phyloP scores from a whole-genome alignment of 1,139 yeast species.

The Blastobotrys capitulatus region DNA sequence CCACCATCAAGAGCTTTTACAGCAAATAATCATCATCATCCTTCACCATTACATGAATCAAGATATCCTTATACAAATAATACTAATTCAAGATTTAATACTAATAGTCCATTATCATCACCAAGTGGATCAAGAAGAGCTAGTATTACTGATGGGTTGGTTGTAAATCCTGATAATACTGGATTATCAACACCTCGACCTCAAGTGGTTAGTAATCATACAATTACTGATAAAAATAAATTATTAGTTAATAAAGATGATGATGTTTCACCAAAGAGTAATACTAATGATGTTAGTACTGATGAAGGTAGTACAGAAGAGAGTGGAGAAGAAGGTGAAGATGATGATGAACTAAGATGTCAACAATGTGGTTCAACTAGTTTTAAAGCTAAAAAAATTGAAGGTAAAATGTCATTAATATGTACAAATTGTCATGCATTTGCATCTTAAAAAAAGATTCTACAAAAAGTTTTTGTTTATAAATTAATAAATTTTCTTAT shows the following conservation, averaged over 20 bases:
- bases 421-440: conserved; percentile 15
- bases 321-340: conserved; percentile 4
- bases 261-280: neutral
- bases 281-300: neutral
- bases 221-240: neutral
- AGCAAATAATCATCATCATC: neutral
- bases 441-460: neutral
- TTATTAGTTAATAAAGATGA: neutral
- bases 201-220: neutral
- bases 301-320: neutral
- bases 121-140: conserved; percentile 9
- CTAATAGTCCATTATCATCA: conserved; percentile 3
- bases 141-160: conserved; percentile 2
- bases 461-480: neutral
- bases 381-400: conserved; percentile 18
- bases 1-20: neutral
- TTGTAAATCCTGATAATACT: neutral
- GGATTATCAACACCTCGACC: neutral
- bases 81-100: neutral
- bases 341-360: conserved; percentile 13
- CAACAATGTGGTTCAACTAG: conserved; percentile 18
- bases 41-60: neutral
- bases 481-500: neutral
- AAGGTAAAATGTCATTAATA: conserved; percentile 17
- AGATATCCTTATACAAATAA: neutral